These are phyloP conservation scores for Porpolomopsis calyptriformis DNA, from an alignment of 768 basidiomycete genomes.

Conservation along the genomic window DNA sequence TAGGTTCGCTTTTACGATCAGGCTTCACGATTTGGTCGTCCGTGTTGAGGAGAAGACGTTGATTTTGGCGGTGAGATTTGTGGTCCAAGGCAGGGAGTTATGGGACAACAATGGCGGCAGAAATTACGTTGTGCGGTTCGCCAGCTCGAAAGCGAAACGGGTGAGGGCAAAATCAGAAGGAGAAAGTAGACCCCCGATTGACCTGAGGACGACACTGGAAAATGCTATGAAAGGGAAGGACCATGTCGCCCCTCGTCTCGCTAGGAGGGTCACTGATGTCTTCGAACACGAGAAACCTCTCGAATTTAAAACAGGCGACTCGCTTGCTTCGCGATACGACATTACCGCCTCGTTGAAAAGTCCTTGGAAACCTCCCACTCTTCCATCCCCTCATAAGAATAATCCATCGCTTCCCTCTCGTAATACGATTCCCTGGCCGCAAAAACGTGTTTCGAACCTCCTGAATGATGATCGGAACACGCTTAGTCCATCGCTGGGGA, in stretches of 20 bases:
- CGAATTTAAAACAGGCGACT: constrained; percentile 28
- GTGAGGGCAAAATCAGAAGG: constrained; percentile 16
- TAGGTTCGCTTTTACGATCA: constrained; percentile 66
- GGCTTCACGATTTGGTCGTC: constrained; percentile 66
- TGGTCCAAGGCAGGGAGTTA: constrained; percentile 59
- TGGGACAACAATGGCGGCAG: constrained; percentile 86
- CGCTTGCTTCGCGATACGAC: constrained; percentile 49
- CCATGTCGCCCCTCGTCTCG: constrained; percentile 12
- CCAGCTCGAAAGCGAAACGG: constrained; percentile 19
- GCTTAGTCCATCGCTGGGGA: constrained; percentile 9
- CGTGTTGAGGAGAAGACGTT: constrained; percentile 78
- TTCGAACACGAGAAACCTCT: constrained; percentile 7
- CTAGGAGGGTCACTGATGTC: constrained; percentile 14
- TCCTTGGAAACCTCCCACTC: constrained; percentile 31
- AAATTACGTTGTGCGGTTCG: constrained; percentile 74
- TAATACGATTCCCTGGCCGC: constrained; percentile 32
- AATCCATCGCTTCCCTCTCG: constrained; percentile 25
- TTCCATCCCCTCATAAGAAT: constrained; percentile 16
- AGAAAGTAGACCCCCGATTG: constrained; percentile 41
- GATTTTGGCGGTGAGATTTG: constrained; percentile 65
- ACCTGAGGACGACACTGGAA: constrained; percentile 59
- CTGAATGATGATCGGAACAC: constrained; percentile 2
- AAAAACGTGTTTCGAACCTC: constrained; percentile 11
- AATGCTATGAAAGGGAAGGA: constrained; percentile 38
- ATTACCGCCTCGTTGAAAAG: constrained; percentile 40